Evolutionary conservation across 2,329 filamentous ascomycete genomes (phyloP), one percentile per base, ranked within the genome.

Genomic region (Microcyclosporella mali): DNA sequence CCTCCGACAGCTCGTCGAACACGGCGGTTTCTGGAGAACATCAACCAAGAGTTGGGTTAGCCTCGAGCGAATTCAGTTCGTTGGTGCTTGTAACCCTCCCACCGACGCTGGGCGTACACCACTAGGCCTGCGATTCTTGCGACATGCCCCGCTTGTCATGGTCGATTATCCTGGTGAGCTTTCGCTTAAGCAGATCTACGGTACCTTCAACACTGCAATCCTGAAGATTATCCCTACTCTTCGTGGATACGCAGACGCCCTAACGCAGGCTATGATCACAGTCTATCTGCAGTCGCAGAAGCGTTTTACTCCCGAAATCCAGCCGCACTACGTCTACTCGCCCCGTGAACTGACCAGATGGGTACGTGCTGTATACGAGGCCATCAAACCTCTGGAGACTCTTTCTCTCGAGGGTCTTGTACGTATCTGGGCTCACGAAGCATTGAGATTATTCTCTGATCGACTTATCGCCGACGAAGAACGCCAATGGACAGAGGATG

Each of bases 281-380:
- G 85, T 99, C 60, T 99, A 97, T 60, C 72, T 94, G 19, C 88
- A 95, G 63, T 98, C 92, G 9, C 94, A 99, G 65, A 79, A 87
- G 59, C 79, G 85, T 40, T 99, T 99, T 62, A 98, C 92, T 8
- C 85, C 92, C 6, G 84, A 94, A 67, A 95, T 97, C 31, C 92
- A 98, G 61, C 92, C 92, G 1, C 92, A 98, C 65, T 99, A 99
- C 63, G 89, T 99, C 34, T 99, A 99, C 77, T 95, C 89, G 65
- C 92, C 92, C 62, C 88, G 92, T 83, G 92, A 99, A 65, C 75
- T 99, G 58, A 98, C 94, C 10, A 79, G 92, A 63, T 99, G 92
- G 92, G 90, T 94, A 21, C 86, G 94, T 53, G 92, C 94, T 69
- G 78, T 99, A 15, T 98, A 99, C 57, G 92, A 99, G 67, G 90